Evolutionary conservation across 768 basidiomycete genomes (phyloP).

Genomic region (Amanita molliuscula): DNA sequence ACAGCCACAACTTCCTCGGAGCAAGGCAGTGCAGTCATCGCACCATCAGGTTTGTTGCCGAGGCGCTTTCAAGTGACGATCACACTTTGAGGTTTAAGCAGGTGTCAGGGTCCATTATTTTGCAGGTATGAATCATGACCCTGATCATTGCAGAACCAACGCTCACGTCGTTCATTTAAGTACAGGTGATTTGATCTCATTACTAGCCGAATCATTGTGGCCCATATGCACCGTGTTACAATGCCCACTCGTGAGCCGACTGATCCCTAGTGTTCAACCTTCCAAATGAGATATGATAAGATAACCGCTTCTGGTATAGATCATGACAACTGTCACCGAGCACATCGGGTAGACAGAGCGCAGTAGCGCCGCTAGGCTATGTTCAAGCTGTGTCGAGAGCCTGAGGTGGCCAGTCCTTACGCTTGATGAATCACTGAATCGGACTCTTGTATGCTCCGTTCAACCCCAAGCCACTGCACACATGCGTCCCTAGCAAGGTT

Average conservation of each 20-base stretch:
- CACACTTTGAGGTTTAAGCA: not conserved
- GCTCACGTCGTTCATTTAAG: not conserved
- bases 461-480: not conserved
- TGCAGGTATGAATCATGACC: not conserved
- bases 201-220: not conserved
- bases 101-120: not conserved
- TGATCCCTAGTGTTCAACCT: not conserved
- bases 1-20: not conserved
- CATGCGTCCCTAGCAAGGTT: not conserved
- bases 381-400: not conserved
- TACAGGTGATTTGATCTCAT: not conserved
- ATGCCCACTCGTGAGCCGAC: not conserved
- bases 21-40: not conserved
- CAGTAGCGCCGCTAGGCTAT: not conserved
- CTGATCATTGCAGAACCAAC: not conserved
- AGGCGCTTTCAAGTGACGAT: not conserved
- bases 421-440: not conserved
- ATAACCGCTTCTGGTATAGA: not conserved
- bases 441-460: not conserved
- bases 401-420: not conserved
- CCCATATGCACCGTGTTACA: not conserved
- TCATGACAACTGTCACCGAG: not conserved
- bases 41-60: not conserved
- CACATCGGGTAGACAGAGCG: not conserved
- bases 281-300: not conserved